Conservation (phyloP, 2,329 filamentous ascomycete species). For the Teratosphaeria epicoccoides region DNA sequence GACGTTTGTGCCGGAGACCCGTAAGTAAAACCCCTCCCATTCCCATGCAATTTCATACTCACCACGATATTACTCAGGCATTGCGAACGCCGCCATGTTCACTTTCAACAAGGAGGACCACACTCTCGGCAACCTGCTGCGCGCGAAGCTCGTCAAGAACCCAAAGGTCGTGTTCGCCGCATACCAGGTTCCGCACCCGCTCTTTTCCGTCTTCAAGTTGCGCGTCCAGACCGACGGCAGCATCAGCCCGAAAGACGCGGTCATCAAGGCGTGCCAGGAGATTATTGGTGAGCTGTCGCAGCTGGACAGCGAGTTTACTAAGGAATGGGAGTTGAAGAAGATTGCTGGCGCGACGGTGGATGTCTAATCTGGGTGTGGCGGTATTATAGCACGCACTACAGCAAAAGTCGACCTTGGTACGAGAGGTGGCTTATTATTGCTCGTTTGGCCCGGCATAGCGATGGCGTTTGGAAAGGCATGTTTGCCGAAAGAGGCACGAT, state of each 20-base stretch:
- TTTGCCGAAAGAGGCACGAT: background rate
- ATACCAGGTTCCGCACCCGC: constrained; percentile 57
- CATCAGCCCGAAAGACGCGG: constrained; percentile 77
- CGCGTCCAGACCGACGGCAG: constrained; percentile 87
- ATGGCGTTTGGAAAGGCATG: constrained; percentile 9
- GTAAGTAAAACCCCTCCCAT: constrained; percentile 43
- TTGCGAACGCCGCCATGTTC: constrained; percentile 92
- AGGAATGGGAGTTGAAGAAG: constrained; percentile 81
- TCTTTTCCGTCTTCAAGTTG: constrained; percentile 49
- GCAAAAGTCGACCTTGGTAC: background rate
- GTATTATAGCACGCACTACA: background rate
- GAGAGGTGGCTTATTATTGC: background rate
- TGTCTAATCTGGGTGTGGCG: background rate
- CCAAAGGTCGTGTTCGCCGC: constrained; percentile 79
- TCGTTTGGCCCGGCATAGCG: constrained; percentile 11
- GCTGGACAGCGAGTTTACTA: constrained; percentile 78
- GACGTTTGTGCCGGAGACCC: constrained; percentile 75
- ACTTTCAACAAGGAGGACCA: constrained; percentile 85
- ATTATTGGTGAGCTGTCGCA: constrained; percentile 71
- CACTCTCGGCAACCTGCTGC: constrained; percentile 72
- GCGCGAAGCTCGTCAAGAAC: constrained; percentile 74
- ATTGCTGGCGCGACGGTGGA: constrained; percentile 44
- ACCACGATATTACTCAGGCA: constrained; percentile 45
- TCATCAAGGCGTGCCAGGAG: constrained; percentile 69
- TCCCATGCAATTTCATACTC: background rate